Base-by-base conservation (phyloP, 495 filamentous ascomycete genomes). In the Xylaria acuta region DNA sequence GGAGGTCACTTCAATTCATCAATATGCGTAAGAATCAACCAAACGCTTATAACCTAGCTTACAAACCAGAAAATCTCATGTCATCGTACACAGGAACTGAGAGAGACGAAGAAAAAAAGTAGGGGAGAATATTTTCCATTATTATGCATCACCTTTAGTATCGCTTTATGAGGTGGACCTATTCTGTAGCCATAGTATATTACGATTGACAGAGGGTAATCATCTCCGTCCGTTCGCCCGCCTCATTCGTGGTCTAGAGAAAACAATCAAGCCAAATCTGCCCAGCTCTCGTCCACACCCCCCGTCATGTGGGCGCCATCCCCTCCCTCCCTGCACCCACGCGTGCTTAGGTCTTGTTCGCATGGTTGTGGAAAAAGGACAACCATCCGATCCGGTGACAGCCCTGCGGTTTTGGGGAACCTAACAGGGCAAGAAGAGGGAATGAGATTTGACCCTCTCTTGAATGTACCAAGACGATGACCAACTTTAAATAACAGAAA, bases 401-500 rank as follows among this genome's bases (percentile, higher is more conserved):
- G 20, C 41, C 22, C 32, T 51, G 32, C 30, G 36, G 25, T 60
- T 18, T 36, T 41, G 41, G 30, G 43, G 51, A 69, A 53, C 16
- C 40, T 30, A 51, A 27, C n/a, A 32, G 30, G 20, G 40, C 51
- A n/a, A 9, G 20, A 69, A 34, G 2, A 5, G 36, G 54, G 49
- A 34, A 47, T 1, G n/a, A 36, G 27, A 51, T 30, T 0, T 38
- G 20, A 20, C n/a, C 54, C 56, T 41, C 5, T 45, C 41, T 34
- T 38, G 6, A 41, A 65, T 65, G 47, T 71, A 47, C 60, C 69
- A 47, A 58, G 69, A 68, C 32, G 20, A 65, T 56, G 59, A 58
- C 60, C 69, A 65, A 71, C 36, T 56, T 64, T 58, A 64, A 71
- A 71, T 58, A 34, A 58, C 59, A 64, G 47, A 65, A 71, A 64